Percentiles rank a stretch among this genome's conserved stretches.
phyloP scores from a whole-genome alignment of 495 filamentous ascomycete genomes.

The Letharia lupina region DNA sequence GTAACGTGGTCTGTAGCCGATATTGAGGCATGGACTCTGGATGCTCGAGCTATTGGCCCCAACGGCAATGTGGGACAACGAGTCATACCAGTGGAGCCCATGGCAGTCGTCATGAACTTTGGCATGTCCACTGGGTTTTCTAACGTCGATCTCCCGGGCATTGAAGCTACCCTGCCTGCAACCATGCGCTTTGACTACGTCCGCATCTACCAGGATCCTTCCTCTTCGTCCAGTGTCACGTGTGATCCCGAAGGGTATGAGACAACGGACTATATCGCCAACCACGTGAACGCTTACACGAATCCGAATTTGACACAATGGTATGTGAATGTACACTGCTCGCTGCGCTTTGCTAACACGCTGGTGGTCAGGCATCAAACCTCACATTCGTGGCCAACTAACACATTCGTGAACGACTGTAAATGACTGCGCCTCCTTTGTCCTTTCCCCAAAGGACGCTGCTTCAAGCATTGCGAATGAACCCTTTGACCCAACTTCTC shows the following conservation, averaged over 20 bases:
- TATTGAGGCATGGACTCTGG: conserved; percentile 57
- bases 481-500: background rate
- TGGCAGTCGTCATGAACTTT: conserved; percentile 62
- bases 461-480: conserved; percentile 5
- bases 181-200: conserved; percentile 68
- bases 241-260: conserved; percentile 65
- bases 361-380: conserved; percentile 26
- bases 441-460: background rate
- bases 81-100: conserved; percentile 59
- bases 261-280: conserved; percentile 61
- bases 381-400: conserved; percentile 40
- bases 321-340: conserved; percentile 27
- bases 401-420: conserved; percentile 42
- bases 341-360: conserved; percentile 10
- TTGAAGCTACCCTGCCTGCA: conserved; percentile 52
- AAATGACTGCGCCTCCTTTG: conserved; percentile 9
- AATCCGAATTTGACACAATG: conserved; percentile 59
- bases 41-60: conserved; percentile 54
- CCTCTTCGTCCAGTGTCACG: conserved; percentile 43
- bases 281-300: conserved; percentile 53
- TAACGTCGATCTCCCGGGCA: conserved; percentile 45
- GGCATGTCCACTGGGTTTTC: conserved; percentile 67
- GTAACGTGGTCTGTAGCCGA: conserved; percentile 64
- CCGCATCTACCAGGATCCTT: conserved; percentile 63
- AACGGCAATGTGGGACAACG: conserved; percentile 70